Base-by-base conservation (phyloP, 306 rosid genomes). In the Fragaria vesca region DNA sequence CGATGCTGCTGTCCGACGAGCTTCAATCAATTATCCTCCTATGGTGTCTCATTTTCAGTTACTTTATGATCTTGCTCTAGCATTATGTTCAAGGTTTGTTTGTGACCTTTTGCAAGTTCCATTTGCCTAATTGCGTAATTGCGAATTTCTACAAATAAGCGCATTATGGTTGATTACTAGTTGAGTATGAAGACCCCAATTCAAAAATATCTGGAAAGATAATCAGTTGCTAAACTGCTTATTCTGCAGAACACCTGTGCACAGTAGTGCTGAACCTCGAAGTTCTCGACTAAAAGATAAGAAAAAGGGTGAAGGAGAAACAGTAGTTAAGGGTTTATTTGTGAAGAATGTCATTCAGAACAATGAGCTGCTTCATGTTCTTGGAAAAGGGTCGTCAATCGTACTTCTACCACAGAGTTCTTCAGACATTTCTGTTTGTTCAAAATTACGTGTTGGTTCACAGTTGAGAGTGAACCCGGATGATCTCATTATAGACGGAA, bases 11-110 rank as follows among this genome's bases (percentile, higher is more conserved):
- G 87, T 96, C 75, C 91, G 98, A 79, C 90, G 99, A 87, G 99
- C 99, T 79, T 96, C 98, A 68, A 83, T 96, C 81, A 93, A 96
- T 79, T 91, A 91, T 81, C 94, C 98, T 75, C 99, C 99, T 62
- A 96, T 96, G 99, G 98, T 93, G 79, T 96, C 98, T 62, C 99
- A 96, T 85, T 93, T 88, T 83, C 98, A 96, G 88, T 88, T 96
- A 86, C 96, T 96, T 73, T 96, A 96, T 81, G 99, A 96, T 88
- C 99, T 91, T 85, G 99, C 97, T 76, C 85, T 94, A 66, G 94
- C 94, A 50, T 81, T 93, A 77, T 83, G 92, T 83, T 96, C 98
- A 40, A 96, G 98, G 99, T 96, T 83, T 79, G 94, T 90, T 73
- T 72, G 40, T 73, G 58, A 18, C 55, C 69, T 66, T 74, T 78